These are phyloP conservation scores for Aspergillus sparsus DNA, from an alignment of 495 filamentous ascomycete genomes.

Conservation along the genomic window DNA sequence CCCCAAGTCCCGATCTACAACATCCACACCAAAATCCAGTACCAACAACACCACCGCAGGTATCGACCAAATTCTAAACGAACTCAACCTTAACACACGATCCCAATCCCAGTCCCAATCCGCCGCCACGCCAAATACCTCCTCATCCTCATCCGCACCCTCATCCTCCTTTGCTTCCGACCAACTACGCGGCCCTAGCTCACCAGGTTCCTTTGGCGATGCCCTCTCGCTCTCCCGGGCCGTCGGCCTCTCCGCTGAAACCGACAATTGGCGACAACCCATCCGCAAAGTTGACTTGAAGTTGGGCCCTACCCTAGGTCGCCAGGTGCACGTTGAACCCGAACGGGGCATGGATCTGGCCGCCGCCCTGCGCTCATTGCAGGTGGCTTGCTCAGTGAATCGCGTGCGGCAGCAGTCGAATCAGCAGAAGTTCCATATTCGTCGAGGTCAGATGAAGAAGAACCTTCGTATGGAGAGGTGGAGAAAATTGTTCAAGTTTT, in stretches of 20 bases:
- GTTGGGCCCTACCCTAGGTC: constrained; percentile 45
- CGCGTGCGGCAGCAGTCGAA: constrained; percentile 26
- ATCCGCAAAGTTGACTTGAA: constrained; percentile 37
- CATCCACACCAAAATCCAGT: constrained; percentile 20
- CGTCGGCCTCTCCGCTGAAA: constrained; percentile 22
- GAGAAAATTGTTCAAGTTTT: constrained; percentile 48
- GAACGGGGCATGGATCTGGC: constrained; percentile 39
- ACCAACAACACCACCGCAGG: not conserved
- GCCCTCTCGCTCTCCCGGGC: constrained; percentile 25
- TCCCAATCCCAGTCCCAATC: not conserved
- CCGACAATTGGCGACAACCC: constrained; percentile 21
- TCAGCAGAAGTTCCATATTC: constrained; percentile 40
- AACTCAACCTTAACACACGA: constrained; percentile 34
- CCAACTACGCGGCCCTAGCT: not conserved
- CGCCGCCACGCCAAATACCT: not conserved
- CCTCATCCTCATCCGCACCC: not conserved
- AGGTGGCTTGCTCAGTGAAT: constrained; percentile 30
- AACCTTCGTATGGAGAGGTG: constrained; percentile 37
- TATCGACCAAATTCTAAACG: constrained; percentile 44
- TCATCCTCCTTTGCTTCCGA: not conserved
- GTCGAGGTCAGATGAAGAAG: constrained; percentile 43
- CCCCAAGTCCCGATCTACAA: not conserved
- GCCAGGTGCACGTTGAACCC: constrained; percentile 41
- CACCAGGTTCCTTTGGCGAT: constrained; percentile 13
- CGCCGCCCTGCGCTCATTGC: constrained; percentile 32